Base-by-base conservation (phyloP, 192 early-diverging fungal species). In the Coemansia furcata region DNA sequence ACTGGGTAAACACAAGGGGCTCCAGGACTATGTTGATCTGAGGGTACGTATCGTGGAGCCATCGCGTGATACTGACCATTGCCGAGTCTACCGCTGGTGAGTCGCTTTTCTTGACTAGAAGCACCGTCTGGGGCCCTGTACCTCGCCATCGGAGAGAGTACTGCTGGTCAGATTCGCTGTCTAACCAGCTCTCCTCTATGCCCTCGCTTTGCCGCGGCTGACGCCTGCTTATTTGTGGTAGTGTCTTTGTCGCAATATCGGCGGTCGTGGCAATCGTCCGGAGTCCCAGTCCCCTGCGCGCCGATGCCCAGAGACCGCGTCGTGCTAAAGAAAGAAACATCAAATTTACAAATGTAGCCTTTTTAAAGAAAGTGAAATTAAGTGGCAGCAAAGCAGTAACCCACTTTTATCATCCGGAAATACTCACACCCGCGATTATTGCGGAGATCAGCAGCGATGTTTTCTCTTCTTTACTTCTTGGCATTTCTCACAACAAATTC, bases 81-180 rank as follows among this genome's bases (percentile, higher is more conserved):
- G 94, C 88, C 9, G 66, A 72, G 55, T 89, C 86, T 1, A 91
- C 93, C 38, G 74, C 67, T 21, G 74, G 67, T 66, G 92, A 92
- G 46, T 89, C 70, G 26, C 89, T 89, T 76, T 96, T 96, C 67
- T 92, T 93, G 50, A 95, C 82, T 46, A 96, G 85, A 26, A 96
- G 80, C 11, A 93, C 87, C 0, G 84, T 91, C 29, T 88, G 80
- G 8, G 95, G 93, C 12, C 73, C 78, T 1, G 85, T 68, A 4
- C 67, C 72, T 3, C 32, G 49, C 77, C 72, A 74, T 6, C 30
- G 19, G 26, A 80, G 61, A 2, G 65, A 47, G 29, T 40, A 68
- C 63, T 74, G 77, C 65, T 74, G 77, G 69, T 74, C 72, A 14
- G 55, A 49, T 4, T 67, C 69, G 46, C 50, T 38, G 38, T 74